Evolutionary conservation across 2,329 filamentous ascomycete genomes (phyloP), one percentile per base, ranked within the genome.

Genomic region (Pezicula carpinea): DNA sequence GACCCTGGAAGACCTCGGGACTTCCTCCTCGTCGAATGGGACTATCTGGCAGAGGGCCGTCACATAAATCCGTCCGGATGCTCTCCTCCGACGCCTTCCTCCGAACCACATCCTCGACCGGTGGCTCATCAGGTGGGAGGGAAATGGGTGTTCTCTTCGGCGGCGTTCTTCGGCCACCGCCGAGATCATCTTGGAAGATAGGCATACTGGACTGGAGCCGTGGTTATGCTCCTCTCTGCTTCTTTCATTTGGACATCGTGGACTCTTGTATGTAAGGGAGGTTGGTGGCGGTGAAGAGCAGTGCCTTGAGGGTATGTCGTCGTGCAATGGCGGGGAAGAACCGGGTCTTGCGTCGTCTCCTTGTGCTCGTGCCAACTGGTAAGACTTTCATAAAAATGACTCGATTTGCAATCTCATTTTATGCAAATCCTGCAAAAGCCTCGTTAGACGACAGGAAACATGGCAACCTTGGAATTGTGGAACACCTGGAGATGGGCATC

Each of bases 41-140:
- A 34, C 39, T 55, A 39, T 63, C 60, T 17, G 49, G 53, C 15
- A 82, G 39, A 1, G 72, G 78, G 0, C 79, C 80, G 46, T 83
- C 80, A 56, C 79, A 82, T 8, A 83, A 65, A 23, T 83, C 79
- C 21, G 77, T 80, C 18, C 74, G 70, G 32, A 83, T 75, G 59
- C 77, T 82, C 59, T 82, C 79, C 50, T 82, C 78, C 0, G 80
- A 83, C 22, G 72, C 61, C 34, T 65, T 70, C 43, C 70, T 69
- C 39, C 43, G 47, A 39, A 61, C 47, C n/a, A 48, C 26, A 43
- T 50, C 53, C 11, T 43, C 47, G 14, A 50, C 48, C 14, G 48
- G 43, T 18, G 56, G 53, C 29, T 52, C 54, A 13, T 43, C 56
- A 55, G 59, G n/a, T n/a, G n/a, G 61, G 55, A 56, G 44, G 15